Evolutionary conservation across 1,139 yeast species (phyloP).

Genomic region (Taphrina pruni): DNA sequence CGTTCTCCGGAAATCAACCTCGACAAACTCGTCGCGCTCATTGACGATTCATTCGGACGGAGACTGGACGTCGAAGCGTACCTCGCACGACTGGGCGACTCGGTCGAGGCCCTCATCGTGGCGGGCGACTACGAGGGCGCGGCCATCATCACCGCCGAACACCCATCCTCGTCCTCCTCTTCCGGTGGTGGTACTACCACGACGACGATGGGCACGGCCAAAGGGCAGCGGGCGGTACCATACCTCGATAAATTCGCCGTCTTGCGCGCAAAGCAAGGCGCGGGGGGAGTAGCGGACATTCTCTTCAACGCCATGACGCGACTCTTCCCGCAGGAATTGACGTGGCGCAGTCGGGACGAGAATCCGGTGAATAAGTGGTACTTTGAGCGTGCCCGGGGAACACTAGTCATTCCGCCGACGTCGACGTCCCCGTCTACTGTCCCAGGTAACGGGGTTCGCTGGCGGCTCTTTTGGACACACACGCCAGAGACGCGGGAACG

Average conservation of each 20-base stretch:
- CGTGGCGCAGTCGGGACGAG: slow-evolving; percentile 85
- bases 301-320: slow-evolving; percentile 79
- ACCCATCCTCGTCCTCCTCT: slow-evolving; percentile 40
- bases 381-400: slow-evolving; percentile 85
- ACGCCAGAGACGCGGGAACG: slow-evolving; percentile 58
- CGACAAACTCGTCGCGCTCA: slow-evolving; percentile 61
- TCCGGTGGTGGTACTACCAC: slow-evolving; percentile 42
- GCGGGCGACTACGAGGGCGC: slow-evolving; percentile 97
- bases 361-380: slow-evolving; percentile 98
- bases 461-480: slow-evolving; percentile 72
- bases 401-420: slow-evolving; percentile 48
- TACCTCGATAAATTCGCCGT: slow-evolving; percentile 95
- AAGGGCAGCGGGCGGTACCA: slow-evolving; percentile 56
- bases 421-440: neutral
- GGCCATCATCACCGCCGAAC: slow-evolving; percentile 86
- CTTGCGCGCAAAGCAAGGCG: slow-evolving; percentile 78
- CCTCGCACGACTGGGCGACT: slow-evolving; percentile 63
- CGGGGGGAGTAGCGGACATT: slow-evolving; percentile 91
- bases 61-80: slow-evolving; percentile 69
- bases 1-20: slow-evolving; percentile 61
- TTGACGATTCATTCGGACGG: slow-evolving; percentile 81
- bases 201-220: slow-evolving; percentile 46
- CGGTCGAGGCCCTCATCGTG: slow-evolving; percentile 74
- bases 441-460: slow-evolving; percentile 58
- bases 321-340: slow-evolving; percentile 71